Base-by-base conservation (phyloP, 768 basidiomycete species). In the Russula emetica region DNA sequence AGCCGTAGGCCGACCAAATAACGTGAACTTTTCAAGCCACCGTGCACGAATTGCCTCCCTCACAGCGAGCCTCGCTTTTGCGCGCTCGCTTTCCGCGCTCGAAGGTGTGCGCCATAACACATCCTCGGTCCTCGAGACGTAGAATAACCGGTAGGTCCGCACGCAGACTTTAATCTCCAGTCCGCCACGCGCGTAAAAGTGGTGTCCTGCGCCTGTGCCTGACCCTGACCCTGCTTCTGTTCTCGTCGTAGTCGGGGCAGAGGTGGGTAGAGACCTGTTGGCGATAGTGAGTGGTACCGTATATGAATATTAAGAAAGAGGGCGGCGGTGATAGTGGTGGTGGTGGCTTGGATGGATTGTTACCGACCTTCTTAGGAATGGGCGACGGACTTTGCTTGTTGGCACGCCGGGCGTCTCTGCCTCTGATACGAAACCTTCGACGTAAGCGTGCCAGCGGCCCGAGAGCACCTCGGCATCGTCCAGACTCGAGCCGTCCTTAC, bases 131-230 rank as follows among this genome's bases (percentile, higher is more conserved):
- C 78, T 71, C 2, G 88, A 77, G 7, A 89, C 88, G 72, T 85
- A 93, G 78, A 94, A 94, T 16, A 93, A 74, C 38, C 87, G 80
- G 73, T 93, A 93, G 10, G 87, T 90, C 62, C 86, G 80, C 40
- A 92, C 80, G 74, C 94, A 96, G 61, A 97, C 83, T 66, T 88
- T 88, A 72, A 92, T 90, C 73, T 92, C 90, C 20, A 95, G 79
- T 3, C 81, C 81, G 36, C 87, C 86, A 13, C 71, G 70, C 30
- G 71, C 69, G 58, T 36, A 68, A 38, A 55, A 73, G 63, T 22
- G 63, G 47, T 47, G 44, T 30, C 51, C 32, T 28, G 24, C 1
- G 2, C 20, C 57, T 7, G 38, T 7, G 13, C 16, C 18, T 2
- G 42, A 0, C 7, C 44, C 26, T 16, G 26, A 8, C 1, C 22